Evolutionary conservation across 2,329 filamentous ascomycete genomes (phyloP), one percentile per base, ranked within the genome.

Genomic region (Phyllosticta capitalensis): DNA sequence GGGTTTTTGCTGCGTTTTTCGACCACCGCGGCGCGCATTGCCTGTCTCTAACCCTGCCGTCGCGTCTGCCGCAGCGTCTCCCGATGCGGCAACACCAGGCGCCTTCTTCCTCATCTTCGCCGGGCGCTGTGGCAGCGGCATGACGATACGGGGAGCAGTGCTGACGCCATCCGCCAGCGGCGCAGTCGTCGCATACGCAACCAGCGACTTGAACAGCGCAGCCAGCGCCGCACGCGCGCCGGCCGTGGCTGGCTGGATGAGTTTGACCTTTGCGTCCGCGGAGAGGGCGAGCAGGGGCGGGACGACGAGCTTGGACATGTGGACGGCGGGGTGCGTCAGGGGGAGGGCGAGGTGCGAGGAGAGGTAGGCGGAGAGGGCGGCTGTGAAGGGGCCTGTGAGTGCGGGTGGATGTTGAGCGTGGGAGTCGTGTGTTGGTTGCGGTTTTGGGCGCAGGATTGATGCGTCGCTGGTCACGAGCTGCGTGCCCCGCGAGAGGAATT

Each of bases 221-320:
- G 49, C 21, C 1, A 62, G 19, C 9, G 54, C 54, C 5, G 24
- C 51, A 9, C 28, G 30, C 10, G 50, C 56, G 20, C 50, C 24
- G 30, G 17, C 17, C 20, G 45, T 9, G 69, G 65, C 6, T 66
- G 54, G 72, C 60, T 63, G 63, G 51, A 62, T 75, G 59, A 74
- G 59, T 64, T 78, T 78, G 6, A 78, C 63, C 38, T 71, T 73
- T 14, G 76, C 72, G 22, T 72, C 70, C 59, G 48, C 66, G 65
- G 64, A 71, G 55, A 79, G 64, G 19, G 70, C 69, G 45, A 59
- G 49, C 20, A 60, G 54, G 28, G 54, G 49, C 5, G 54, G 54
- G 65, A 79, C 76, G 45, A 71, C 71, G 59, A 79, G 69, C 53
- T 71, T 73, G 3, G 72, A 67, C 56, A 78, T 67, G n/a, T 69